These are phyloP conservation scores for Sutorius eximius DNA, from an alignment of 1,284 basidiomycete genomes.

Conservation along the genomic window DNA sequence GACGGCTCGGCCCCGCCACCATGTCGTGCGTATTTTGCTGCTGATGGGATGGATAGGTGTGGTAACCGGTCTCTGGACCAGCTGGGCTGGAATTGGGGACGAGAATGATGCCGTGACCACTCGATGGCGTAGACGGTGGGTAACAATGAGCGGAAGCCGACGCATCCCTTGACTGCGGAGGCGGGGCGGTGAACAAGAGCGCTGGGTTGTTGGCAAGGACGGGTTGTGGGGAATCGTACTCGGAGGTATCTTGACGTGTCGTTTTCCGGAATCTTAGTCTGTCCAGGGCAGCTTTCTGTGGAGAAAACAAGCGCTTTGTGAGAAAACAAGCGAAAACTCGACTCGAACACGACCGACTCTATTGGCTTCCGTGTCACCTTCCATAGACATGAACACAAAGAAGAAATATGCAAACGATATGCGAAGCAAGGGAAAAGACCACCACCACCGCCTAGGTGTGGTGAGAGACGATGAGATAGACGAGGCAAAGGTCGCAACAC, in stretches of 20 bases:
- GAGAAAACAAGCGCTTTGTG: conserved; percentile 34
- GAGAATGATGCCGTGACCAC: conserved; percentile 51
- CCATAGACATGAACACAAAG: conserved; percentile 39
- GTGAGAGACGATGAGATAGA: conserved; percentile 28
- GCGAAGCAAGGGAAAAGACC: conserved; percentile 9
- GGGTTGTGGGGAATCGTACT: conserved; percentile 36
- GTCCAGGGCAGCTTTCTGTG: conserved; percentile 59
- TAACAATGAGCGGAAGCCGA: conserved; percentile 49
- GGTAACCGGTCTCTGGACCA: conserved; percentile 38
- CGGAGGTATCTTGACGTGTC: conserved; percentile 40
- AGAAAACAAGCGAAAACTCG: conserved; percentile 30
- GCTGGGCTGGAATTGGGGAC: conserved; percentile 75
- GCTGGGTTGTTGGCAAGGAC: conserved; percentile 26
- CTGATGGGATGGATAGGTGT: conserved; percentile 39
- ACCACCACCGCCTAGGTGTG: conserved; percentile 22
- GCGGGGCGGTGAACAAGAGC: conserved; percentile 39
- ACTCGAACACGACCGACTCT: conserved; percentile 41
- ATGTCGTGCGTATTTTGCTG: conserved; percentile 41
- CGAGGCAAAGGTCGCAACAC: conserved; percentile 29
- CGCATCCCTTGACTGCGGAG: conserved; percentile 58
- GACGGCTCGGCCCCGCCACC: conserved; percentile 39
- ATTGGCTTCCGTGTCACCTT: conserved; percentile 37
- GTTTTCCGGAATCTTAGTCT: conserved; percentile 61
- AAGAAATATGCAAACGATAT: conserved; percentile 17
- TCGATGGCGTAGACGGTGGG: conserved; percentile 36